phyloP scores from a whole-genome alignment of 2,329 filamentous ascomycete species.

The Ophiostoma triangulosporum region DNA sequence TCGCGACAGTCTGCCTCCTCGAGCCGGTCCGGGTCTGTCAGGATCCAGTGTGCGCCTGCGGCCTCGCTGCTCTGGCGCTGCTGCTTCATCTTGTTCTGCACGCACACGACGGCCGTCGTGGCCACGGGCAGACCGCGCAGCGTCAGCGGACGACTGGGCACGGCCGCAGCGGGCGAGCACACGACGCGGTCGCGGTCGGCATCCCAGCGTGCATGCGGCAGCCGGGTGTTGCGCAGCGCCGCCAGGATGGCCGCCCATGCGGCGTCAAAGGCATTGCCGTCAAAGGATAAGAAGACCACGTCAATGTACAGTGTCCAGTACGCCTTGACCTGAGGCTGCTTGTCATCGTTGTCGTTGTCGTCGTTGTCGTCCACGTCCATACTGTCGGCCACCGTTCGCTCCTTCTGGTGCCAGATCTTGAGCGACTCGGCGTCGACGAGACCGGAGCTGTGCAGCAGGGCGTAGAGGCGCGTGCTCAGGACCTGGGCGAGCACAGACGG shows the following conservation, averaged over 20 bases:
- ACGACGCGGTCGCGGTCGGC: slow-evolving; percentile 64
- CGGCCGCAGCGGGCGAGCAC: slow-evolving; percentile 39
- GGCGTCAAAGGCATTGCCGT: slow-evolving; percentile 83
- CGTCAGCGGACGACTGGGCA: slow-evolving; percentile 33
- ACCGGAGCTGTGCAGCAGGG: slow-evolving; percentile 57
- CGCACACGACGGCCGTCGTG: slow-evolving; percentile 65
- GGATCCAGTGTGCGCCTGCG: slow-evolving; percentile 50
- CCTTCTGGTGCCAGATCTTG: slow-evolving; percentile 52
- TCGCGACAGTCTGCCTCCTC: slow-evolving; percentile 81
- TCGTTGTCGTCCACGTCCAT: slow-evolving; percentile 15
- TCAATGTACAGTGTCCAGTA: slow-evolving; percentile 97
- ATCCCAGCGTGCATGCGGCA: slow-evolving; percentile 77
- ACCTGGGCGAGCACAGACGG: slow-evolving; percentile 72
- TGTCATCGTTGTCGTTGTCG: slow-evolving; percentile 18
- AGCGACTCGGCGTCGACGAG: slow-evolving; percentile 56
- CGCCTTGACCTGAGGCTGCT: slow-evolving; percentile 45
- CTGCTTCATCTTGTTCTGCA: slow-evolving; percentile 38
- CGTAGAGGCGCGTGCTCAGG: slow-evolving; percentile 66
- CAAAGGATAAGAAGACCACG: slow-evolving; percentile 83
- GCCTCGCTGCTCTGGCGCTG: slow-evolving; percentile 21
- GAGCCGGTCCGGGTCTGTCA: slow-evolving; percentile 79
- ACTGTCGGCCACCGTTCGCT: slow-evolving; percentile 20
- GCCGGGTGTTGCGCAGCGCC: slow-evolving; percentile 60
- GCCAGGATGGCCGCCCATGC: slow-evolving; percentile 77
- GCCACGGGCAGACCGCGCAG: slow-evolving; percentile 59